These are phyloP conservation scores for Bipolaris bicolor DNA, from an alignment of 2,329 filamentous ascomycete genomes.

Conservation along the genomic window DNA sequence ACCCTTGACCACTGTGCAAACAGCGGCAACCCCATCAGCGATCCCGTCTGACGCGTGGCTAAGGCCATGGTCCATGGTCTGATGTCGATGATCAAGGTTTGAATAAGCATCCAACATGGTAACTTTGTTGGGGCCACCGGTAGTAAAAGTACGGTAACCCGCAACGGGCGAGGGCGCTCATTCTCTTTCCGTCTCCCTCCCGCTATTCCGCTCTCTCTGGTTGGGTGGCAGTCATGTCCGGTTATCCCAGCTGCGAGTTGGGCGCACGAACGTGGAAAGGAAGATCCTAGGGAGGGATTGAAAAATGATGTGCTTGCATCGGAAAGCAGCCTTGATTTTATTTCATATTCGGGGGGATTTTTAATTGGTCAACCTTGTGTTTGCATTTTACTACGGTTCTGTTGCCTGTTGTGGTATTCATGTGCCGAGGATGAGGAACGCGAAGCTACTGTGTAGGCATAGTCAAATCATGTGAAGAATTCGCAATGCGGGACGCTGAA, in stretches of 20 bases:
- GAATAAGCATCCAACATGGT: neutral
- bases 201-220: neutral
- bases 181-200: neutral
- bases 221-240: neutral
- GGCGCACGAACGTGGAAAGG: neutral
- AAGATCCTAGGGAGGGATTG: too few species aligned
- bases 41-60: neutral
- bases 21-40: neutral
- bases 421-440: too few species aligned
- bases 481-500: neutral
- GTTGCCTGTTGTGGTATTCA: too few species aligned
- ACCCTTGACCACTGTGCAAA: neutral
- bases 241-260: neutral
- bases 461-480: neutral
- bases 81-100: neutral
- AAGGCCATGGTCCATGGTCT: neutral
- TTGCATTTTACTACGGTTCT: too few species aligned
- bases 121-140: neutral
- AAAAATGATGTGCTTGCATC: neutral
- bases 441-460: neutral
- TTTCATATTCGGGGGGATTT: too few species aligned
- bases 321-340: neutral
- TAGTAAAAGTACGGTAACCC: too few species aligned
- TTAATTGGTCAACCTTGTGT: too few species aligned
- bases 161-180: too few species aligned